Base-by-base conservation (phyloP, 1,284 basidiomycete species). In the Apiotrichum domesticum region DNA sequence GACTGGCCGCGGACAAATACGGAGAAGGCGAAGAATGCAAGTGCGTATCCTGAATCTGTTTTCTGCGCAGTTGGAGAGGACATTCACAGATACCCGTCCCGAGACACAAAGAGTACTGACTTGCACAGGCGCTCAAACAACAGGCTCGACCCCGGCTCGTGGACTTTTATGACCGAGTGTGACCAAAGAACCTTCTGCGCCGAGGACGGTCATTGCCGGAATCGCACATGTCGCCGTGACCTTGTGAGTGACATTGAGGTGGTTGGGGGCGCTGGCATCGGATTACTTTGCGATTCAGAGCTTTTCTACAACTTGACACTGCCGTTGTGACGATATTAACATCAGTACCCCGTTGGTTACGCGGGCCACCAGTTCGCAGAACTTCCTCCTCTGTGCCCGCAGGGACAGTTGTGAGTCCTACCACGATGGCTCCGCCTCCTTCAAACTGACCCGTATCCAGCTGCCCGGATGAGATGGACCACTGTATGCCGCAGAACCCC, bases 401-500 rank as follows among this genome's bases (percentile, higher is more conserved):
- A 66, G 15, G 85, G 83, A 32, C 55, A 71, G 55, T 75, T 75
- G 73, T 75, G 51, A 41, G 73, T 70, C 45, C 3, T 29, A 29
- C 29, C 29, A 3, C 29, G 29, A 29, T 29, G 29, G 29, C 29
- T 29, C 29, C 29, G 29, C 29, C 29, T 29, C 3, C 29, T 29
- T 29, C 29, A 29, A 29, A 29, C 29, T 29, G 29, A 29, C 29
- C 29, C 29, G 29, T 29, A 21, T 29, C n/a, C 33, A 91, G 90
- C 75, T 94, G 90, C 74, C 90, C 90, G 1, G 90, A 94, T 68
- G 90, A 92, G 74, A 84, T 83, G 61, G 84, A 86, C 66, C 78
- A 74, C 2, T 94, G 90, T 76, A 82, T 86, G 68, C 64, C 75
- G 10, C 66, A 86, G 44, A 77, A 87, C 5, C 52, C 81, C 0